Percentiles rank a stretch among this genome's conserved stretches.
Conservation (phyloP, 352 stramenopile genomes). For the Pythium dissotocum region DNA sequence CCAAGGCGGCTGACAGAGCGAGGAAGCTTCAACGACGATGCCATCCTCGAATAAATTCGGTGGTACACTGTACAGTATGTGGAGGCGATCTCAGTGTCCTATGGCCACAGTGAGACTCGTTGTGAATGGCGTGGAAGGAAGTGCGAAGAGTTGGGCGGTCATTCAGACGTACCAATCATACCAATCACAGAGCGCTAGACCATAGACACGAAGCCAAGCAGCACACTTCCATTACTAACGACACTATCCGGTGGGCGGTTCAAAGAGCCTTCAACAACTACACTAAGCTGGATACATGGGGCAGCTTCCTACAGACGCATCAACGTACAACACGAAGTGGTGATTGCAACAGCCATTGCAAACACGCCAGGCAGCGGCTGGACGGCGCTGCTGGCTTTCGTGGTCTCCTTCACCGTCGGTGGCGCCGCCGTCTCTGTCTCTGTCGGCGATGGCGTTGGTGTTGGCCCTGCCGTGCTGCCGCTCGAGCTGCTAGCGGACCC, state of each 20-base stretch:
- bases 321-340: background rate
- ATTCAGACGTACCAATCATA: too few relatives aligned
- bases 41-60: too few relatives aligned
- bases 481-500: background rate
- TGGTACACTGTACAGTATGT: too few relatives aligned
- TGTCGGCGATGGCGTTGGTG: background rate
- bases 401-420: slow-evolving; percentile 6
- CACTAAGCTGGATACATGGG: background rate
- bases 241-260: background rate
- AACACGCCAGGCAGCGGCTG: background rate
- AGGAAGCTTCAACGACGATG: background rate
- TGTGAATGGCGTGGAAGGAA: too few relatives aligned
- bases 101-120: too few relatives aligned
- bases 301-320: background rate
- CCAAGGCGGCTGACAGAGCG: background rate
- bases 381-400: background rate
- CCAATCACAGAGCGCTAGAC: too few relatives aligned
- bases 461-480: background rate
- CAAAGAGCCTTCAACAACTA: background rate
- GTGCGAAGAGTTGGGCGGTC: too few relatives aligned
- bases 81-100: too few relatives aligned
- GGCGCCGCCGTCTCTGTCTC: background rate
- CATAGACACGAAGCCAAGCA: background rate
- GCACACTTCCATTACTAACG: background rate
- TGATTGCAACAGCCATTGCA: background rate